Evolutionary conservation across 2,329 filamentous ascomycete genomes (phyloP).

Genomic region (Scytalidium lignicola): DNA sequence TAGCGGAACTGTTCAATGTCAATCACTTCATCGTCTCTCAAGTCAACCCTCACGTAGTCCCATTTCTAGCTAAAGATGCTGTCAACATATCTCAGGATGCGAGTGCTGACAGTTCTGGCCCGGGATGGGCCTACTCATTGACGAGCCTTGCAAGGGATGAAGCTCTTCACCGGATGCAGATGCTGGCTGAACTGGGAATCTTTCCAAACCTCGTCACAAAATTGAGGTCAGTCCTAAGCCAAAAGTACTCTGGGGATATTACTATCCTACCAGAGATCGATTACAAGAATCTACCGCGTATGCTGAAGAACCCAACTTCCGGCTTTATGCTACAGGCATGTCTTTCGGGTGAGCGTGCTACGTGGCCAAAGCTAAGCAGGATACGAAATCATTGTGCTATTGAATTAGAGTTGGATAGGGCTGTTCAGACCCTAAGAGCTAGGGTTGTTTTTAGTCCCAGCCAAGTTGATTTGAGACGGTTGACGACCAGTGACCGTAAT

Average conservation of each 20-base stretch:
- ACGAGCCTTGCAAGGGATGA: conserved; percentile 75
- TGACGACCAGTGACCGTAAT: conserved; percentile 16
- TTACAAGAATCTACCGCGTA: conserved; percentile 66
- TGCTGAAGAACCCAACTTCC: conserved; percentile 77
- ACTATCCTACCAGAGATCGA: conserved; percentile 82
- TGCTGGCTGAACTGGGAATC: conserved; percentile 73
- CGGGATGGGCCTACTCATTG: conserved; percentile 58
- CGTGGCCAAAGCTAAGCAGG: conserved; percentile 84
- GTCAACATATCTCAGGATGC: conserved; percentile 34
- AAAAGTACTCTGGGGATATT: conserved; percentile 92
- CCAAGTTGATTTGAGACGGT: conserved; percentile 25
- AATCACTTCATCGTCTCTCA: conserved; percentile 98
- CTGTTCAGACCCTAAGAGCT: conserved; percentile 63
- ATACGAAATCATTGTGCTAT: conserved; percentile 85
- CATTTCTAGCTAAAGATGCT: conserved; percentile 75
- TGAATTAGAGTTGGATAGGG: conserved; percentile 75
- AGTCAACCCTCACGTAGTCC: conserved; percentile 89
- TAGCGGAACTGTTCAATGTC: conserved; percentile 95
- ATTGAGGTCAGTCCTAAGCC: conserved; percentile 72
- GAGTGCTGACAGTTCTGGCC: conserved; percentile 21
- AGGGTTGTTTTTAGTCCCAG: conserved; percentile 42
- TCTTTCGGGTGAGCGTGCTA: conserved; percentile 74
- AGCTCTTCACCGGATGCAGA: conserved; percentile 72
- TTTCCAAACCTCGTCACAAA: conserved; percentile 77
- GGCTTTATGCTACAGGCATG: conserved; percentile 83